Conservation (phyloP, 2,329 filamentous ascomycete genomes). For the Tothia fuscella region DNA sequence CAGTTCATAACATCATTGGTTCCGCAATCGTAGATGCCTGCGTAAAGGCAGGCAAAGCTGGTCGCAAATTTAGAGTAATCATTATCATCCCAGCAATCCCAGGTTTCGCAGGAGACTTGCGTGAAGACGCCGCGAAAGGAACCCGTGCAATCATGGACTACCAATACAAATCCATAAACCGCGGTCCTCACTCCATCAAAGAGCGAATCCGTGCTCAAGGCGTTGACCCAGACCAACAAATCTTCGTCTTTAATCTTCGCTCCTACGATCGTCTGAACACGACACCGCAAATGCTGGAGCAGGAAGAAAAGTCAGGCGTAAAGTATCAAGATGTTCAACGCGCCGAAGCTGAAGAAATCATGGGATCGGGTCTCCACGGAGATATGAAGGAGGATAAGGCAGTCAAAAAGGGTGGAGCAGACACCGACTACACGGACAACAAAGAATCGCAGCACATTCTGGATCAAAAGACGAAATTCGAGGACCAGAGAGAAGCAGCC, state of each 20-base stretch:
- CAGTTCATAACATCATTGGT: constrained; percentile 81
- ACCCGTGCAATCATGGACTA: constrained; percentile 95
- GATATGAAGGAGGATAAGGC: constrained; percentile 21
- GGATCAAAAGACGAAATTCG: constrained; percentile 35
- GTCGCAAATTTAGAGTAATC: constrained; percentile 81
- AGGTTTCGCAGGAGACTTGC: constrained; percentile 84
- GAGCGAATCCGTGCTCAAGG: constrained; percentile 62
- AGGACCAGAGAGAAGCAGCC: constrained; percentile 29
- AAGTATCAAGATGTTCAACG: constrained; percentile 78
- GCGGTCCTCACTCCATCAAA: constrained; percentile 84
- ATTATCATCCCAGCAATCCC: constrained; percentile 83
- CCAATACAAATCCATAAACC: constrained; percentile 90
- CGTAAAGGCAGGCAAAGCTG: constrained; percentile 67
- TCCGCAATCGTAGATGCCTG: constrained; percentile 83
- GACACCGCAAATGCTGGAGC: constrained; percentile 58
- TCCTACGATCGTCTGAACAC: constrained; percentile 88
- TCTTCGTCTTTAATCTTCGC: constrained; percentile 89
- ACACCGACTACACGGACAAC: constrained; percentile 25
- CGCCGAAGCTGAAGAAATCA: constrained; percentile 79
- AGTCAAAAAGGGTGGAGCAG: constrained; percentile 17
- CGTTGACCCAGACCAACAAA: constrained; percentile 62
- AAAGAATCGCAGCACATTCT: constrained; percentile 30
- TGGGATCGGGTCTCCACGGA: constrained; percentile 61
- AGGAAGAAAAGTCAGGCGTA: constrained; percentile 71
- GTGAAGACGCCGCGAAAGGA: constrained; percentile 69